Conservation (phyloP, 805 yeast genomes). For the Torulaspora maleeae region DNA sequence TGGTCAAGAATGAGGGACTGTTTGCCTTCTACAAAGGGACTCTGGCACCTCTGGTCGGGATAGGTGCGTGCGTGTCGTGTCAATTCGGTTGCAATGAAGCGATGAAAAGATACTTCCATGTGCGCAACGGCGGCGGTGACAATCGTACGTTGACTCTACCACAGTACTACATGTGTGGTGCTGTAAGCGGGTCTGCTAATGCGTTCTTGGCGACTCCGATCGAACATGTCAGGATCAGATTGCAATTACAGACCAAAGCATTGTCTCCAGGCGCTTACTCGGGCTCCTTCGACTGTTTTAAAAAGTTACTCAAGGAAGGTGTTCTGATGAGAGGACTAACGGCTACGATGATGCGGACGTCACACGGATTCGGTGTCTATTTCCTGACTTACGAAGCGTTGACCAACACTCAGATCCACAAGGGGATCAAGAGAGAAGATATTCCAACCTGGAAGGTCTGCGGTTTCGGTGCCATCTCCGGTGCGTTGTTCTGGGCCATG, state of each 20-base stretch:
- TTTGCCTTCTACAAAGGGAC: constrained; percentile 90
- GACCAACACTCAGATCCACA: constrained; percentile 48
- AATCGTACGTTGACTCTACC: constrained; percentile 36
- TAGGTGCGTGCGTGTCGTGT: constrained; percentile 96
- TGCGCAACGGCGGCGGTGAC: constrained; percentile 36
- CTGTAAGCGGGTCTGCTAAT: constrained; percentile 90
- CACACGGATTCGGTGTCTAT: constrained; percentile 83
- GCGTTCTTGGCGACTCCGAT: constrained; percentile 89
- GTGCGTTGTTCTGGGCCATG: constrained; percentile 80
- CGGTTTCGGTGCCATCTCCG: constrained; percentile 83
- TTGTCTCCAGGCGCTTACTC: constrained; percentile 41
- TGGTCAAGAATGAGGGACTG: constrained; percentile 76
- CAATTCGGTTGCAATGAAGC: constrained; percentile 93
- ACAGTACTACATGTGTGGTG: constrained; percentile 84
- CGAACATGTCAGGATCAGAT: constrained; percentile 87
- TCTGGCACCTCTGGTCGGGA: constrained; percentile 85
- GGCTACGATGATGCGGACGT: constrained; percentile 81
- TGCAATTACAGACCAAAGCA: constrained; percentile 61
- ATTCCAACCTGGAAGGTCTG: constrained; percentile 87
- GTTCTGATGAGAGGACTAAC: constrained; percentile 76
- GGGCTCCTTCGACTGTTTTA: constrained; percentile 45
- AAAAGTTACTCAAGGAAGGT: constrained; percentile 47
- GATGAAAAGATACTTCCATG: constrained; percentile 74
- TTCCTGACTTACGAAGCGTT: constrained; percentile 88
- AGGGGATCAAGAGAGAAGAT: constrained; percentile 51